Evolutionary conservation across 2,329 filamentous ascomycete species (phyloP), one percentile per base, ranked within the genome.

Genomic region (Lasiodiplodia sp.): DNA sequence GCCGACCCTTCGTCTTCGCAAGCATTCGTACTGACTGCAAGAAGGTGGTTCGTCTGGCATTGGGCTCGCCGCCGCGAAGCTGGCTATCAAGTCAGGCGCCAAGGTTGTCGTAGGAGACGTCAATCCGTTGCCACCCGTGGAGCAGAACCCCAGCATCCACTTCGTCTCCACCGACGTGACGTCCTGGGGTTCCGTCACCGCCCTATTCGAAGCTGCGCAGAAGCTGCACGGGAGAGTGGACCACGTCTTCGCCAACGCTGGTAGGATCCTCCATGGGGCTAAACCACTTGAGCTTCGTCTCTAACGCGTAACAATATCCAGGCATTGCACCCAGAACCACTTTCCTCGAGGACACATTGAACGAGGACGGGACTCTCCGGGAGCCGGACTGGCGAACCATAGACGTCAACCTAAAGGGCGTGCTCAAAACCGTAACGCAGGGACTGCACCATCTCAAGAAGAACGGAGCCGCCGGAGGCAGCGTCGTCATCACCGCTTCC

Each of bases 31-130:
- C 14, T 38, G 49, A 51, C 14, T 21, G 2, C 4, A n/a, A 1
- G 28, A 51, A 84, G 87, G 87, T 62, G 86, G 86, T 68, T 86
- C 85, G 0, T 87, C 86, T 2, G 88, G 88, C 23, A 90, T 90
- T 65, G 87, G 87, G 40, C 82, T 88, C 18, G 85, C 85, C 67
- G 88, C 88, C 1, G 81, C 84, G 7, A 75, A 83, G 12, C 78
- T 86, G 2, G 82, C 89, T 18, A 78, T 89, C 10, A 78, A 82
- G 1, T 75, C 84, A 0, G 87, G 86, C 23, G 87, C 86, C 34
- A 82, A 80, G n/a, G 87, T 90, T n/a, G 81, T 88, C 69, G 84
- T 82, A 25, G 84, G 81, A 47, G 88, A 90, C 72, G 69, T 88
- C 53, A 83, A 84, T 49, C 76, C 83, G 2, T 77, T 81, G 0